Evolutionary conservation across 768 basidiomycete species (phyloP).

Genomic region (Coprinopsis marcescibilis): DNA sequence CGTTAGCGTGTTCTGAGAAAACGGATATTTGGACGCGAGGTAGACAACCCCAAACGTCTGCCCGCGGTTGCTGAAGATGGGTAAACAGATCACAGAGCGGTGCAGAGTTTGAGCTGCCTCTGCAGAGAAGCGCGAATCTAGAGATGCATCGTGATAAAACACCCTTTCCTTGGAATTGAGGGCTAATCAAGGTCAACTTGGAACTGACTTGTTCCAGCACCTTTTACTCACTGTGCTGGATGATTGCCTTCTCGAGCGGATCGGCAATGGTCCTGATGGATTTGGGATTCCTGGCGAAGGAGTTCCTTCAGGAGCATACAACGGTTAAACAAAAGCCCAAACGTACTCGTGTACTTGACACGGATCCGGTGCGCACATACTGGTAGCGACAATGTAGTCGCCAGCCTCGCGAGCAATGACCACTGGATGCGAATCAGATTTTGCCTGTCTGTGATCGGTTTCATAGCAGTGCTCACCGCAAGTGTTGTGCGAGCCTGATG

Average conservation of each 20-base stretch:
- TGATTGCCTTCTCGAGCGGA: conserved; percentile 60
- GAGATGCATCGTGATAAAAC: conserved; percentile 53
- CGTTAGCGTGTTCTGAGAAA: conserved; percentile 54
- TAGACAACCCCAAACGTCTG: conserved; percentile 73
- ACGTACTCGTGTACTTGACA: conserved; percentile 69
- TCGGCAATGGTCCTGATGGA: conserved; percentile 54
- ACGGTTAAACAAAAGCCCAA: background rate
- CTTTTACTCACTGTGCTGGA: conserved; percentile 50
- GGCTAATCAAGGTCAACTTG: conserved; percentile 28
- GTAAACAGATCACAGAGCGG: conserved; percentile 61
- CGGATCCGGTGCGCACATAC: conserved; percentile 49
- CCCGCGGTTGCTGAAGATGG: conserved; percentile 69
- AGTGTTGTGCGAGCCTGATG: conserved; percentile 60
- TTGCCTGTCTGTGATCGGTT: background rate
- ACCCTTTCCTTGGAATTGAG: conserved; percentile 61
- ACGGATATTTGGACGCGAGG: conserved; percentile 59
- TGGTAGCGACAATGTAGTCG: conserved; percentile 66
- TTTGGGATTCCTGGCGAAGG: conserved; percentile 46
- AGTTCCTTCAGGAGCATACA: conserved; percentile 8
- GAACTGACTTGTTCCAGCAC: background rate
- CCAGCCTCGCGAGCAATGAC: conserved; percentile 66
- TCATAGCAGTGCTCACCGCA: conserved; percentile 33
- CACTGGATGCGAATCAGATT: conserved; percentile 29
- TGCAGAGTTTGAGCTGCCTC: conserved; percentile 58
- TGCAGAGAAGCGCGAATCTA: conserved; percentile 63